phyloP scores from a whole-genome alignment of 495 filamentous ascomycete species.

The Aspergillus saccharolyticus region DNA sequence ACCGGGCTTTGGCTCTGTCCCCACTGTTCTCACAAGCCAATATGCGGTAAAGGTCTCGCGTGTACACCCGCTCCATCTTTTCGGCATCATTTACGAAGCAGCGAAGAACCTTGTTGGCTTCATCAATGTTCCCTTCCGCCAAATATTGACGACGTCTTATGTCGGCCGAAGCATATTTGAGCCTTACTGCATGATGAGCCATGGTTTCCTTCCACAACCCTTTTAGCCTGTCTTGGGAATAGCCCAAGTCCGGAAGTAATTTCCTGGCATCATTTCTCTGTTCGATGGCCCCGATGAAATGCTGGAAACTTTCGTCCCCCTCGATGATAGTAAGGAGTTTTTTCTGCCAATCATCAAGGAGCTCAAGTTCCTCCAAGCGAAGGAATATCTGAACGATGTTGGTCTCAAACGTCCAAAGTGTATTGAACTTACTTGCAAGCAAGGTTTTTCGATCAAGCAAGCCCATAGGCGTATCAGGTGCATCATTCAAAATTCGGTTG shows the following conservation, averaged over 20 bases:
- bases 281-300: background rate
- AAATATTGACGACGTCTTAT: background rate
- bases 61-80: background rate
- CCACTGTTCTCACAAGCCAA: background rate
- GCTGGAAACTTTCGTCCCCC: background rate
- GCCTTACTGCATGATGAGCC: background rate
- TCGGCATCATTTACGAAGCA: background rate
- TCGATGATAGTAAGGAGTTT: background rate
- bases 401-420: background rate
- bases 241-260: background rate
- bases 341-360: background rate
- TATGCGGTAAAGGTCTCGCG: background rate
- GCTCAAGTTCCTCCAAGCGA: background rate
- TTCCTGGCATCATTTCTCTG: no score
- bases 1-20: background rate
- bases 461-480: background rate
- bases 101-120: background rate
- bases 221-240: background rate
- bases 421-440: background rate
- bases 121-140: background rate
- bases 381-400: background rate
- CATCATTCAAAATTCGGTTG: background rate
- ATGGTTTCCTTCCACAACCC: background rate
- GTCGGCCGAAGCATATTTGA: background rate
- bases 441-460: background rate